Base-by-base conservation (phyloP, 2,329 filamentous ascomycete genomes). In the Fusarium miscanthi region DNA sequence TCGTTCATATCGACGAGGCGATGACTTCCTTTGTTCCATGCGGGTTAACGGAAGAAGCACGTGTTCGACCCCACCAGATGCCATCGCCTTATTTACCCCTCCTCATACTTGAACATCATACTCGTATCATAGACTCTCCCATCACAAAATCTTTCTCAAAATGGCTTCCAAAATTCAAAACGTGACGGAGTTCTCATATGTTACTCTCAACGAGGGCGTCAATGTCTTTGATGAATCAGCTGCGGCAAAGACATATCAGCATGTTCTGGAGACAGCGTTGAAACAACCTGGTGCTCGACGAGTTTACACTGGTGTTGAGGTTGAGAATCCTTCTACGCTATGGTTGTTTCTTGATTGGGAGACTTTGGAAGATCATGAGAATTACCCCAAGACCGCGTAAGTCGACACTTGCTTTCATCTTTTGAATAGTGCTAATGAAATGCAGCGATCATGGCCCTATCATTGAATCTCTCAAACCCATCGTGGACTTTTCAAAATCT, bases 341-440 rank as follows among this genome's bases (percentile, higher is more conserved):
- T 78, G 77, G 77, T 11, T 76, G 3, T 77, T 79, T 19, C 33
- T 79, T 8, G 78, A 79, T 21, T 77, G 76, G 78, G 72, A 79
- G 23, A 69, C 38, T 4, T 12, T 73, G 1, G 67, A 77, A 0
- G 60, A 75, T 27, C 77, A 77, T 37, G 5, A 56, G 6, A 65
- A 69, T 2, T 77, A 77, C 12, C 60, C 64, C 4, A 69, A 73
- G 31, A 65, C 41, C 21, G 51, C 71, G 77, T 49, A 7, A 23
- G 46, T n/a, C 5, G 7, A 49, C 11, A 7, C 7, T 19, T 7
- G 7, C 27, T 12, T 17, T 3, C n/a, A 30, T 48, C 7, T 2
- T 19, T 7, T 9, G 2, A 23, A 5, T 13, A 9, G 10, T 33
- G 16, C 30, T 49, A 23, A 49, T 23, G 7, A 0, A 7, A 0